Base-by-base conservation (phyloP, 2,329 filamentous ascomycete species). In the Diaporthe velutina region DNA sequence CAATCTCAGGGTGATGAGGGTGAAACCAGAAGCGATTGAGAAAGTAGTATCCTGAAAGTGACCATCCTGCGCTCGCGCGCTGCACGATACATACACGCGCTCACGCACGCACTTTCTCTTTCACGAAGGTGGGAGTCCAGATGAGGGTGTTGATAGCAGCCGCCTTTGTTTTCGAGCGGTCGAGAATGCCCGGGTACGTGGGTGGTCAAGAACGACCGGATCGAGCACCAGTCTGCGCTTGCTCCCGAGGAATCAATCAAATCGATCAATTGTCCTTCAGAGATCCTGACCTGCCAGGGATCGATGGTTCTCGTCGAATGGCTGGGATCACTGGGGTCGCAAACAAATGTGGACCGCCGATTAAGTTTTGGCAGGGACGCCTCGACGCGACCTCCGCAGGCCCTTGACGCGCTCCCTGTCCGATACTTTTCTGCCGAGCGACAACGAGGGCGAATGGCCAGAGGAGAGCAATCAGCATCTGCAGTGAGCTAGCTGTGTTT, bases 21-120 rank as follows among this genome's bases (percentile, higher is more conserved):
- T 45, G 70, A 64, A 38, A 61, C 60, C 73, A 74, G 66, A 55
- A 68, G 74, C 67, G 66, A 76, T 74, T 55, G 72, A 71, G 67
- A 60, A 28, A 66, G 48, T 52, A 35, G 55, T 75, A 76, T 75
- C 73, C 67, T 73, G 61, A 73, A 70, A 70, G 50, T 70, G 61
- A 73, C 40, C 68, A 76, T 76, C 68, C 68, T 74, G 75, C 68
- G 75, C 68, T 38, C 40, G 71, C 74, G 72, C 74, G 71, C 72
- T 74, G 74, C 75, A 75, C 64, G 64, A 68, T 38, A 68, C 64
- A 68, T 25, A 68, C 30, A 68, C 64, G 28, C 61, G 33, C 40
- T 10, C 60, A 66, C 61, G 33, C 45, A 52, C 64, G n/a, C 64
- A 42, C 64, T 30, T 42, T 33, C 61, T 25, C 58, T 55, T 42